Percentiles rank a stretch among this genome's conserved stretches.
These are phyloP conservation scores for Diospyros lotus DNA, from an alignment of 148 eudicot species.

Conservation along the genomic window DNA sequence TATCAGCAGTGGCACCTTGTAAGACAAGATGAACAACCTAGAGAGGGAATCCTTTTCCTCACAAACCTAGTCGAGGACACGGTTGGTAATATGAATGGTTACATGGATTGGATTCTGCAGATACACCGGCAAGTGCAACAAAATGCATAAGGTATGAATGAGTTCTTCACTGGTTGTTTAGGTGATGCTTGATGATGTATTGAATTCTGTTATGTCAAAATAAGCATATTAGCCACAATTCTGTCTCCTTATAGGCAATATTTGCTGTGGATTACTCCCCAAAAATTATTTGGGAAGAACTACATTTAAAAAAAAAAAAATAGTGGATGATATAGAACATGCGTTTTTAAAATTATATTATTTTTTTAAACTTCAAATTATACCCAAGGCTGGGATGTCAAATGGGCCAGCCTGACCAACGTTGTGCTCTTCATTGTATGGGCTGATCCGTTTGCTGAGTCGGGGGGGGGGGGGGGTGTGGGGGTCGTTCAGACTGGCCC, in stretches of 20 bases:
- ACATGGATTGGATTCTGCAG: conserved; percentile 79
- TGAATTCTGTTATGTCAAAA: not conserved
- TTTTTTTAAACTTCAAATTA: not conserved
- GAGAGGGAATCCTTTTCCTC: conserved; percentile 84
- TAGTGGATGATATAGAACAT: not conserved
- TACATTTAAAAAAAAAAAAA: not conserved
- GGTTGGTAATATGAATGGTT: conserved; percentile 64
- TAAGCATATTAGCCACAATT: not conserved
- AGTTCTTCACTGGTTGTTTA: conserved; percentile 1
- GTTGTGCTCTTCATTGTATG: no score
- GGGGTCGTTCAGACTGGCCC: no score
- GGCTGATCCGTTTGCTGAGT: no score
- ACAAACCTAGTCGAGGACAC: conserved; percentile 87
- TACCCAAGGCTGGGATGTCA: not conserved
- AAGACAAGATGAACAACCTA: conserved; percentile 94
- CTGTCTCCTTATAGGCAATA: not conserved
- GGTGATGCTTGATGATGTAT: not conserved
- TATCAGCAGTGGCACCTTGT: conserved; percentile 86
- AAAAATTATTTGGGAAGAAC: not conserved
- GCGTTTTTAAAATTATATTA: not conserved
- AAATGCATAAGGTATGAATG: conserved; percentile 52
- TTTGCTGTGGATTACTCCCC: not conserved
- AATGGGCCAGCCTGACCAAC: not conserved
- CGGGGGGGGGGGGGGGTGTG: no score
- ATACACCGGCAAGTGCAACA: conserved; percentile 82